Percentiles rank a stretch among this genome's conserved stretches.
Conservation (phyloP, 441 rosid genomes). For the Hura crepitans region DNA sequence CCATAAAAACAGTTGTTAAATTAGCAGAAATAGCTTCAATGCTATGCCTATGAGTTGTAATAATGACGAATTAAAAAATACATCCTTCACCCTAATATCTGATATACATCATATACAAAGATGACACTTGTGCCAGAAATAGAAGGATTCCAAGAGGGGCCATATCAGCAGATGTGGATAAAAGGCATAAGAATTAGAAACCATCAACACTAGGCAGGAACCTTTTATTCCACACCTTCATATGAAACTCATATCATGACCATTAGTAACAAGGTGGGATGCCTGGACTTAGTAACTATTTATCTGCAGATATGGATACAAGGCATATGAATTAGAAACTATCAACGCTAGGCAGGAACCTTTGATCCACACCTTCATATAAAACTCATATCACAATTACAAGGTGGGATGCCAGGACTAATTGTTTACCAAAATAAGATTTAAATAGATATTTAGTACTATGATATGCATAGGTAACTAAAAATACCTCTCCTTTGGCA, state of each 20-base stretch:
- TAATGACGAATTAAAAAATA: background rate
- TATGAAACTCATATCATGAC: background rate
- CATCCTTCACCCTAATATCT: background rate
- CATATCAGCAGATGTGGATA: background rate
- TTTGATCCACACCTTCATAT: background rate
- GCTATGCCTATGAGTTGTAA: background rate
- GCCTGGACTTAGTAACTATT: background rate
- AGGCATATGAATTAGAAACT: background rate
- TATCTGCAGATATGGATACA: background rate
- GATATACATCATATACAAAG: background rate
- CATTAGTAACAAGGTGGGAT: slow-evolving; percentile 6
- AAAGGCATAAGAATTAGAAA: background rate
- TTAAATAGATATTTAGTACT: background rate
- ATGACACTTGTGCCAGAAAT: background rate
- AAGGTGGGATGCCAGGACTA: slow-evolving; percentile 5
- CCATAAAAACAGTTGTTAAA: background rate
- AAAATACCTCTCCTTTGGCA: slow-evolving; percentile 47
- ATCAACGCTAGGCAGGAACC: background rate
- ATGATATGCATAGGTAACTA: background rate
- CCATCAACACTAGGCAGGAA: background rate
- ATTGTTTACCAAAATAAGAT: background rate
- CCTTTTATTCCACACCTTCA: background rate
- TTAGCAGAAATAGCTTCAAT: background rate
- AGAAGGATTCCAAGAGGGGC: background rate
- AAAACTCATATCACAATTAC: background rate